Conservation (phyloP, 2,329 filamentous ascomycete species). For the Trichoderma lentiforme region DNA sequence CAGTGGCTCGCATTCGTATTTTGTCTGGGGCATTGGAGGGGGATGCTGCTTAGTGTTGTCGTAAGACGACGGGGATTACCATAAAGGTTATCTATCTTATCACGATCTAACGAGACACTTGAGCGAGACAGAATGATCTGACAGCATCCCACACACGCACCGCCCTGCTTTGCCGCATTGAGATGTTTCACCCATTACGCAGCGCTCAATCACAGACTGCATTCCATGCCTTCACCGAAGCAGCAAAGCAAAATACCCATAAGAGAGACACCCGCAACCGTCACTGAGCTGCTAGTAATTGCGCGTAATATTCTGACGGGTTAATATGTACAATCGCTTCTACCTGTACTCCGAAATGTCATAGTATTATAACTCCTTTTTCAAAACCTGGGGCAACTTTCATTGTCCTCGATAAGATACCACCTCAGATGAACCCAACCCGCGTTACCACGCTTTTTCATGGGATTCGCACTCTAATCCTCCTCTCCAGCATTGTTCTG, state of each 20-base stretch:
- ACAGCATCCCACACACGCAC: background rate
- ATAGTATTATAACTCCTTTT: background rate
- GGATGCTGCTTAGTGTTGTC: background rate
- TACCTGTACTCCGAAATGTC: background rate
- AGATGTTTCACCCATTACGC: background rate
- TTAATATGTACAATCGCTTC: slow-evolving; percentile 7
- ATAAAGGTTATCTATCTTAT: background rate
- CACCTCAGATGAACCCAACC: background rate
- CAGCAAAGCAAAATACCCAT: background rate
- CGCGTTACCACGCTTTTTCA: background rate
- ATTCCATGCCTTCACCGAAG: background rate
- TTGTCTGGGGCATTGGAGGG: background rate
- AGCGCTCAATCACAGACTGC: background rate
- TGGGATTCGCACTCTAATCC: slow-evolving; percentile 16
- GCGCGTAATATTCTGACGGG: background rate
- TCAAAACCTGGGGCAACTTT: background rate
- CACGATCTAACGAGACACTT: background rate
- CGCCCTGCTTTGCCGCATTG: background rate
- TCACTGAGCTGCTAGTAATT: background rate
- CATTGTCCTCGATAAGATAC: background rate
- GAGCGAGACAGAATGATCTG: background rate
- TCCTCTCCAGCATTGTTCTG: slow-evolving; percentile 22
- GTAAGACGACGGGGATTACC: background rate
- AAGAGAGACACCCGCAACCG: background rate
- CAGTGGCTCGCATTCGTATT: slow-evolving; percentile 5